Evolutionary conservation across 352 stramenopile genomes (phyloP), one percentile per base, ranked within the genome.

Genomic region (Phytopythium oedochilum): DNA sequence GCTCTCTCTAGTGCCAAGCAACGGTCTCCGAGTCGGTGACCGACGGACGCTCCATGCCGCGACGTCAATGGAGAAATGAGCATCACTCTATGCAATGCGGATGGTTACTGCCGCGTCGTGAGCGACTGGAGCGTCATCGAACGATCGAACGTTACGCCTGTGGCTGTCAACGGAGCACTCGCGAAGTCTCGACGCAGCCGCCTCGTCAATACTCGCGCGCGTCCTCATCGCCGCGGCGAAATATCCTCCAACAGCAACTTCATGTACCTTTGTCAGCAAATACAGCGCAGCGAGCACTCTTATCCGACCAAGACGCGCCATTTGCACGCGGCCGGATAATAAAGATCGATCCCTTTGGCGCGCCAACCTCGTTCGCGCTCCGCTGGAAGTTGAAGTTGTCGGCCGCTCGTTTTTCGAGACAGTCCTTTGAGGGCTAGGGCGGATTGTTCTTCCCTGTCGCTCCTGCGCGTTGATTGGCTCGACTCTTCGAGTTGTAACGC

Each of bases 301-400:
- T n/a, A n/a, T n/a, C n/a, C n/a, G n/a, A n/a, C n/a, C n/a, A n/a
- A n/a, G n/a, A n/a, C n/a, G n/a, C n/a, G n/a, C n/a, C n/a, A n/a
- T n/a, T n/a, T n/a, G n/a, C n/a, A n/a, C n/a, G n/a, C n/a, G n/a
- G n/a, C n/a, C n/a, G n/a, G n/a, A n/a, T n/a, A n/a, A n/a, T n/a
- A n/a, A n/a, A n/a, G n/a, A n/a, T n/a, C n/a, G n/a, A n/a, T n/a
- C n/a, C n/a, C n/a, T n/a, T n/a, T n/a, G n/a, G n/a, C n/a, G n/a
- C n/a, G n/a, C n/a, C n/a, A n/a, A n/a, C n/a, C n/a, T n/a, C n/a
- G n/a, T n/a, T n/a, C n/a, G n/a, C n/a, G n/a, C n/a, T n/a, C n/a
- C n/a, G 29, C 29, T 5, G 44, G 25, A 50, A 22, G 44, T 50
- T 50, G 44, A 50, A 50, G 44, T 50, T 50, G 44, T 35, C 8